phyloP scores from a whole-genome alignment of 2,329 filamentous ascomycete genomes.

The Phyllosticta citribraziliensis region DNA sequence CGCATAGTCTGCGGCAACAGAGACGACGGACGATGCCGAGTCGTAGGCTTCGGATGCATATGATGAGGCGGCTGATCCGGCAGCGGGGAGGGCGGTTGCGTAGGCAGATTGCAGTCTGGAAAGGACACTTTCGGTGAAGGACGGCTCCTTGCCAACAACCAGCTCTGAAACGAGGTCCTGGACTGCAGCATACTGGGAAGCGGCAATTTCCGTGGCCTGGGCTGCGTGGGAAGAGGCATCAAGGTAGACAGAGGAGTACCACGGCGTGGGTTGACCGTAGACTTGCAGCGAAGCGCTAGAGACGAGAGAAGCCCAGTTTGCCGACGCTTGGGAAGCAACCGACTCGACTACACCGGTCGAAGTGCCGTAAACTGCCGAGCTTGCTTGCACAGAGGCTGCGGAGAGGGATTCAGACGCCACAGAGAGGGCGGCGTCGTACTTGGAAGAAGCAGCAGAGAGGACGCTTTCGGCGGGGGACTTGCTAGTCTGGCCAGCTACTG shows the following conservation, averaged over 20 bases:
- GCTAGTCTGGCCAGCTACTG: conserved; percentile 23
- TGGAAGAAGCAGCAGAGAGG: conserved; percentile 34
- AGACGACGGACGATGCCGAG: conserved; percentile 37
- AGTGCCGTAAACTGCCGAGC: conserved; percentile 36
- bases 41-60: conserved; percentile 41
- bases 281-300: conserved; percentile 58
- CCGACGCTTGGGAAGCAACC: conserved; percentile 42
- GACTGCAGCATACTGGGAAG: conserved; percentile 58
- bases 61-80: conserved; percentile 44
- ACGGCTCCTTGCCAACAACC: conserved; percentile 65
- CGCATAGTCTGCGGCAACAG: conserved; percentile 36
- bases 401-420: conserved; percentile 34
- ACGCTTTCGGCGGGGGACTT: conserved; percentile 29
- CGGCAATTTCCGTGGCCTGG: conserved; percentile 51
- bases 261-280: conserved; percentile 54
- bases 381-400: conserved; percentile 31
- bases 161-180: conserved; percentile 67
- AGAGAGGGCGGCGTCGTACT: conserved; percentile 35
- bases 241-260: conserved; percentile 36
- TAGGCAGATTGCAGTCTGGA: conserved; percentile 62
- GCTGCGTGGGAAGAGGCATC: conserved; percentile 50
- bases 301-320: conserved; percentile 55
- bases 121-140: conserved; percentile 73
- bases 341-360: conserved; percentile 26
- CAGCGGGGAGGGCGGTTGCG: conserved; percentile 52